Conservation (phyloP, 2,329 filamentous ascomycete genomes). For the Curvularia lunata region DNA sequence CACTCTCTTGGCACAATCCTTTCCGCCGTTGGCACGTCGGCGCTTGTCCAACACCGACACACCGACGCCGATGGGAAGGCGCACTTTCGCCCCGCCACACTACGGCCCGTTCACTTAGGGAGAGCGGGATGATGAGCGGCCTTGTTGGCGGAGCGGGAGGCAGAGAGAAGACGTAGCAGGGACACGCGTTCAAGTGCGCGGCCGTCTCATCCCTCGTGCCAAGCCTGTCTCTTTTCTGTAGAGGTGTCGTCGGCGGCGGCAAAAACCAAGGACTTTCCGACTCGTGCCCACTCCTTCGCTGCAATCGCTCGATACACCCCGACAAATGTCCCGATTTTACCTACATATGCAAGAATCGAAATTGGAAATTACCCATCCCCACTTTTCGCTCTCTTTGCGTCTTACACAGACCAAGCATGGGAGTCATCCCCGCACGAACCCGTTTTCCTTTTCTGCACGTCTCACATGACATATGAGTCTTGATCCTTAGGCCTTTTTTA, state of each 20-base stretch:
- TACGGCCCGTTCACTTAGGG: not conserved
- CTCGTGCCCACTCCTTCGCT: no score
- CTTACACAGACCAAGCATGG: not conserved
- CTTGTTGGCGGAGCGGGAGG: not conserved
- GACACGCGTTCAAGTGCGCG: not conserved
- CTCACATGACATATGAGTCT: not conserved
- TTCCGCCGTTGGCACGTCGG: constrained; percentile 13
- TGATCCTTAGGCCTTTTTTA: not conserved
- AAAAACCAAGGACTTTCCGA: no score
- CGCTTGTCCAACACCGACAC: constrained; percentile 12
- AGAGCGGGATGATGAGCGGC: not conserved
- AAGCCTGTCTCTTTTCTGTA: no score
- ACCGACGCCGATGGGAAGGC: constrained; percentile 9
- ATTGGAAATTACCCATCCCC: not conserved
- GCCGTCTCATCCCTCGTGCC: not conserved
- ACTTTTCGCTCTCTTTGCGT: not conserved
- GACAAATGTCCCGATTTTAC: no score
- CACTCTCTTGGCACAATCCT: constrained; percentile 2
- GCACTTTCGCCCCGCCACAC: not conserved
- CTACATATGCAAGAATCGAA: not conserved
- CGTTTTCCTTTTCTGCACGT: not conserved
- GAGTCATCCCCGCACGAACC: not conserved
- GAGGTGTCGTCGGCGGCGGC: not conserved
- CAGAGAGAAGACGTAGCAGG: not conserved
- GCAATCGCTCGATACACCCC: not conserved